Percentiles rank a stretch among this genome's conserved stretches.
phyloP scores from a whole-genome alignment of 257 asterid species.

The Rubia yunnanensis region DNA sequence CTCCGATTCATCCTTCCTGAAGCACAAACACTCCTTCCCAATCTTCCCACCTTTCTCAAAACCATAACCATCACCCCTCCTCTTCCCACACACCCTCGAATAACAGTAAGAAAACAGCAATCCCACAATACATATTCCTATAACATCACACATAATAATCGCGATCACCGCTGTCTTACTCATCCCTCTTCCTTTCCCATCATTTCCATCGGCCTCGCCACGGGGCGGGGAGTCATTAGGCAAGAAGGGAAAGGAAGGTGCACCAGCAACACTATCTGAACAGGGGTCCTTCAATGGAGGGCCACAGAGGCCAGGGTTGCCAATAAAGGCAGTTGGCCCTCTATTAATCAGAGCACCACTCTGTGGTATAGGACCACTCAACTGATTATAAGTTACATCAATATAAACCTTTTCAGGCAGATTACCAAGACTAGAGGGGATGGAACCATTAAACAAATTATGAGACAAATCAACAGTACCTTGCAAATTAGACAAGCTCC shows the following conservation, averaged over 20 bases:
- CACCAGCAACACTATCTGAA: conserved; percentile 32
- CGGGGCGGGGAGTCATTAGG: conserved; percentile 51
- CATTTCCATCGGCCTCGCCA: conserved; percentile 18
- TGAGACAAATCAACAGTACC: conserved; percentile 76
- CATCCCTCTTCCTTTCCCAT: conserved; percentile 34
- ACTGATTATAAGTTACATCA: conserved; percentile 62
- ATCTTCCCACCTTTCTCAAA: conserved; percentile 48
- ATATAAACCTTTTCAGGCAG: conserved; percentile 82
- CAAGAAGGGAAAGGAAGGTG: conserved; percentile 54
- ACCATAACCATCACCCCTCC: conserved; percentile 38
- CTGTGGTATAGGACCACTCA: conserved; percentile 86
- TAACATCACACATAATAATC: conserved; percentile 56
- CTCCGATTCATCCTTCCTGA: conserved; percentile 71
- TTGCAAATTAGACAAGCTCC: conserved; percentile 52
- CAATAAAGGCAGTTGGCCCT: conserved; percentile 96
- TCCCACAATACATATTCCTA: conserved; percentile 70
- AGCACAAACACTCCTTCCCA: conserved; percentile 59
- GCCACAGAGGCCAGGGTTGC: conserved; percentile 82
- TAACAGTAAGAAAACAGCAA: conserved; percentile 67
- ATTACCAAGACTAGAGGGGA: conserved; percentile 75
- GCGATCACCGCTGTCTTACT: conserved; percentile 51
- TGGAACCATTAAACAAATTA: conserved; percentile 57
- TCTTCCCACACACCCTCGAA: conserved; percentile 43
- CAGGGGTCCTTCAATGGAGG: conserved; percentile 72
- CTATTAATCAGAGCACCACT: conserved; percentile 69